Evolutionary conservation across 352 stramenopile species (phyloP).

Genomic region (Globisporangium acanthophoron): DNA sequence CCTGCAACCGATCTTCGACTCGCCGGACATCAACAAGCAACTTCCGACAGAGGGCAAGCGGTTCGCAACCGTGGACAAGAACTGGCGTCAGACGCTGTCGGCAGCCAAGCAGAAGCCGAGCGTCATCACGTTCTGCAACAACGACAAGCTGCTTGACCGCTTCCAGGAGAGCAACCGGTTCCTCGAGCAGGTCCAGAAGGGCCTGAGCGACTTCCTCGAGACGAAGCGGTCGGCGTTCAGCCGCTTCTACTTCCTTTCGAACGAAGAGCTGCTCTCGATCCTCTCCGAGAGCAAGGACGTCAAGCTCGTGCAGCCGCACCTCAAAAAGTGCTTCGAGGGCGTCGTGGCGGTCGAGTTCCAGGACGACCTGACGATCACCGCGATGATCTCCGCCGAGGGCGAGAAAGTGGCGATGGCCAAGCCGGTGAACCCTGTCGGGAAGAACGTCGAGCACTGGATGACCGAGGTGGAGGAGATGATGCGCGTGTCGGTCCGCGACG

Average conservation of each 20-base stretch:
- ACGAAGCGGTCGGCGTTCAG: constrained; percentile 92
- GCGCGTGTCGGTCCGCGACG: constrained; percentile 86
- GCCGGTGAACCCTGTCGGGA: constrained; percentile 88
- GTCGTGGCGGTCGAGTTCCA: constrained; percentile 92
- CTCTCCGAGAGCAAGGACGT: constrained; percentile 95
- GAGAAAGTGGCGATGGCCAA: constrained; percentile 86
- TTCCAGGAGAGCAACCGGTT: constrained; percentile 93
- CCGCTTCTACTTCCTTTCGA: constrained; percentile 95
- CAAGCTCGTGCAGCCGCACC: constrained; percentile 90
- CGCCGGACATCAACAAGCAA: constrained; percentile 95
- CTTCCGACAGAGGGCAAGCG: constrained; percentile 92
- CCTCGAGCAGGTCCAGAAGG: constrained; percentile 94
- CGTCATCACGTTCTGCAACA: constrained; percentile 91
- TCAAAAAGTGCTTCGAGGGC: constrained; percentile 96
- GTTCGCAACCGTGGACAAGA: constrained; percentile 94
- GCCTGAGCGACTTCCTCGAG: constrained; percentile 93
- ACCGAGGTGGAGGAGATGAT: constrained; percentile 92
- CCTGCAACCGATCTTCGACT: constrained; percentile 95
- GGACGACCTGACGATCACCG: constrained; percentile 86
- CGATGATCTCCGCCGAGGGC: constrained; percentile 89
- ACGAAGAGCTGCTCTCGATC: constrained; percentile 94
- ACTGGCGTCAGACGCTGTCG: constrained; percentile 89
- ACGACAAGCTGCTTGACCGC: constrained; percentile 88
- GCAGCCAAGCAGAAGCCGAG: constrained; percentile 80
- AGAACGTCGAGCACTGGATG: constrained; percentile 97